phyloP scores from a whole-genome alignment of 352 stramenopile genomes.

The Thraustochytrium striatum region DNA sequence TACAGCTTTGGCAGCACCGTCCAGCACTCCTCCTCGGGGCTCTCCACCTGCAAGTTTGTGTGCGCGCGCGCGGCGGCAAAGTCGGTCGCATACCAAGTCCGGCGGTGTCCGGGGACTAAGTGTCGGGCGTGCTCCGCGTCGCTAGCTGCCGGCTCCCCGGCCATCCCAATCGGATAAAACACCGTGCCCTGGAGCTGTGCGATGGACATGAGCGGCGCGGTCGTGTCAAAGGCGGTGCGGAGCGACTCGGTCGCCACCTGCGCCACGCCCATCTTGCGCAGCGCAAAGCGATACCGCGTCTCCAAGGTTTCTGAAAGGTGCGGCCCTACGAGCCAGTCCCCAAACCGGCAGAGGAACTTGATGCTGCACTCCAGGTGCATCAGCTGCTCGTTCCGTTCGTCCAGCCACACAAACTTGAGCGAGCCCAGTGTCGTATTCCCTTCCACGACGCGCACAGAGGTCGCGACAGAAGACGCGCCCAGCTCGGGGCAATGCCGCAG shows the following conservation, averaged over 20 bases:
- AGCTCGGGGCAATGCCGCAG: conserved; percentile 8
- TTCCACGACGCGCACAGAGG: neutral
- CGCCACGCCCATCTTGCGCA: conserved; percentile 17
- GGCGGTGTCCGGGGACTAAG: conserved; percentile 1
- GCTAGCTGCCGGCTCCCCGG: neutral
- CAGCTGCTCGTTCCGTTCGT: neutral
- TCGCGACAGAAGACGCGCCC: neutral
- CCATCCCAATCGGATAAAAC: neutral
- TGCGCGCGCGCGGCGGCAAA: neutral
- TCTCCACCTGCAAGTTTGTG: neutral
- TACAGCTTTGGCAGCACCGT: conserved; percentile 33
- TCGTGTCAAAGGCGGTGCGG: neutral
- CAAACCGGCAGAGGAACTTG: conserved; percentile 37
- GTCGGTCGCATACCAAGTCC: conserved; percentile 6
- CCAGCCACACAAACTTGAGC: conserved; percentile 35
- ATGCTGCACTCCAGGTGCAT: conserved; percentile 39
- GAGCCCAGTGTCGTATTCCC: neutral
- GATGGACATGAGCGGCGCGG: neutral
- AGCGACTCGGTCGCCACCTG: neutral
- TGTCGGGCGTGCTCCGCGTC: neutral
- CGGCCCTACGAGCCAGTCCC: conserved; percentile 16
- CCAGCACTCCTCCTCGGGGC: neutral
- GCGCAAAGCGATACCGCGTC: conserved; percentile 24
- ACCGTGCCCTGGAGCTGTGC: conserved; percentile 32
- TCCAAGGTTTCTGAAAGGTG: conserved; percentile 36